These are phyloP conservation scores for Trametes coccinea DNA, from an alignment of 768 basidiomycete genomes.

Conservation along the genomic window DNA sequence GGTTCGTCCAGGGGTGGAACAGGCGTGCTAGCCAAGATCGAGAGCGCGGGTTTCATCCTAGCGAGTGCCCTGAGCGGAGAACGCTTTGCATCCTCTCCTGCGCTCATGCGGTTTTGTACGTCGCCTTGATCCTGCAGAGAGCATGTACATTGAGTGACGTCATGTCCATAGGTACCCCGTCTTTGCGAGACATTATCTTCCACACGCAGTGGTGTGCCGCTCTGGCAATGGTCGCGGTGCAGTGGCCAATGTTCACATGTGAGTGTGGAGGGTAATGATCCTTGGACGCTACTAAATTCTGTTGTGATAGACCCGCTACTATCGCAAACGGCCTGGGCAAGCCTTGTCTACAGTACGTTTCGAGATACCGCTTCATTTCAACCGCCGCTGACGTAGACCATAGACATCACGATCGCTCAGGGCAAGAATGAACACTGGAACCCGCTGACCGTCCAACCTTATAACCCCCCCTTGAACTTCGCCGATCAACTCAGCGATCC, in stretches of 20 bases:
- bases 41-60: slow-evolving; percentile 85
- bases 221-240: slow-evolving; percentile 89
- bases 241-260: slow-evolving; percentile 95
- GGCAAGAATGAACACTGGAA: slow-evolving; percentile 61
- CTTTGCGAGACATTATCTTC: slow-evolving; percentile 87
- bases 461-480: slow-evolving; percentile 69
- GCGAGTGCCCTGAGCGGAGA: slow-evolving; percentile 95
- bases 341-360: slow-evolving; percentile 66
- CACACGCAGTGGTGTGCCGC: slow-evolving; percentile 92
- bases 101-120: slow-evolving; percentile 87
- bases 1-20: slow-evolving; percentile 59
- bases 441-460: slow-evolving; percentile 57
- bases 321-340: slow-evolving; percentile 87
- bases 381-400: slow-evolving; percentile 18
- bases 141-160: slow-evolving; percentile 14
- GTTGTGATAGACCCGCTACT: slow-evolving; percentile 76
- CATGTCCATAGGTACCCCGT: slow-evolving; percentile 73
- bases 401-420: slow-evolving; percentile 75
- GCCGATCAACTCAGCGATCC: slow-evolving; percentile 69
- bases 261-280: slow-evolving; percentile 29
- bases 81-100: slow-evolving; percentile 79
- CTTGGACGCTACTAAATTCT: background rate
- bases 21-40: slow-evolving; percentile 68
- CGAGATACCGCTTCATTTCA: background rate
- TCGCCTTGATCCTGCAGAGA: slow-evolving; percentile 19